Conservation (phyloP, 2,329 filamentous ascomycete species). For the Pestalotiopsis sp. region DNA sequence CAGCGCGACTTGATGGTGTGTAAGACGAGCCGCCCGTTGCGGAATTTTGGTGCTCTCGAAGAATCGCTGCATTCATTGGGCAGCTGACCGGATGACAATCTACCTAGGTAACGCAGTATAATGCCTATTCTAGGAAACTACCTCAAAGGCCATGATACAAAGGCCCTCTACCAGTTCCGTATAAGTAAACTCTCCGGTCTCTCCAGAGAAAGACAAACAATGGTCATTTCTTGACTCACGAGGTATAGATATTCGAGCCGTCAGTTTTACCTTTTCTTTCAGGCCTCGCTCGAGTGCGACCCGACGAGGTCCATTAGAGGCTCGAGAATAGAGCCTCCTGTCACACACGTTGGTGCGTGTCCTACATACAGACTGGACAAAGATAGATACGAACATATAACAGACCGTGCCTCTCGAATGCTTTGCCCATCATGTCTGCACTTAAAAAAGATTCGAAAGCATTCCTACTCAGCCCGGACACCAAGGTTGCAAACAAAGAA, state of each 20-base stretch:
- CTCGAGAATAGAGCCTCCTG: not conserved
- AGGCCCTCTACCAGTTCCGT: not conserved
- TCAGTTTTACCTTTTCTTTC: not conserved
- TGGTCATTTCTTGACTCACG: not conserved
- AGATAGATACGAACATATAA: not conserved
- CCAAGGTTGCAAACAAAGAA: not conserved
- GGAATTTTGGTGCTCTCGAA: not conserved
- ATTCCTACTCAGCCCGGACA: not conserved
- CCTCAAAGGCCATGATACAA: not conserved
- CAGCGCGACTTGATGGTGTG: not conserved
- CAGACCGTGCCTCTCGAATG: not conserved
- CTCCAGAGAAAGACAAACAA: not conserved
- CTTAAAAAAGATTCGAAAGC: slow-evolving; percentile 1
- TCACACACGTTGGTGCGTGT: not conserved
- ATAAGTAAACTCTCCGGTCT: not conserved
- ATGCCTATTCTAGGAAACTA: not conserved
- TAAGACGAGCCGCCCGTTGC: not conserved
- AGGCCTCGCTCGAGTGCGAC: not conserved
- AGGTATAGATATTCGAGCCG: not conserved
- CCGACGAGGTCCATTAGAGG: not conserved
- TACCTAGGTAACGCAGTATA: not conserved
- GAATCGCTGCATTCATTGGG: not conserved
- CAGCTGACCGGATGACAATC: not conserved
- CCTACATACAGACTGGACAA: not conserved
- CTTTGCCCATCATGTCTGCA: not conserved